Conservation (phyloP, 352 stramenopile genomes). For the Globisporangium acanthophoron region DNA sequence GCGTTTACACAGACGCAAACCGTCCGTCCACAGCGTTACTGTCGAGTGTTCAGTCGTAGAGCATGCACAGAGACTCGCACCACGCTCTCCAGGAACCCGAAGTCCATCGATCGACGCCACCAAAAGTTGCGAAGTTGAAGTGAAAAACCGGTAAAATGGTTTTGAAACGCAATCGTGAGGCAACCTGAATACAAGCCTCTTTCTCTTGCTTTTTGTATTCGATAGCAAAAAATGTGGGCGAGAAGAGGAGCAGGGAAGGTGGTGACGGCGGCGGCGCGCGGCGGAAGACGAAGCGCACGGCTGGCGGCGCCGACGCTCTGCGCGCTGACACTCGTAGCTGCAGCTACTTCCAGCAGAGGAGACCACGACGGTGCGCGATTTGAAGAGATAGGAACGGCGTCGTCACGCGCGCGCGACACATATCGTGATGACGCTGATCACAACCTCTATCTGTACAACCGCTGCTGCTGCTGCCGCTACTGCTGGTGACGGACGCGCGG, state of each 20-base stretch:
- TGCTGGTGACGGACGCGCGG: not conserved
- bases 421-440: too few relatives aligned
- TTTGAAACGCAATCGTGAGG: too few relatives aligned
- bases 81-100: slow-evolving; percentile 12
- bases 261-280: too few relatives aligned
- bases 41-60: not conserved
- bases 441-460: not conserved
- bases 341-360: slow-evolving; percentile 6
- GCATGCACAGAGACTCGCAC: not conserved
- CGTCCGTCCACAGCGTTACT: too few relatives aligned
- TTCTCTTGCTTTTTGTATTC: too few relatives aligned
- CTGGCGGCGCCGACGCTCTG: slow-evolving; percentile 2
- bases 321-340: slow-evolving; percentile 1
- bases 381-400: too few relatives aligned
- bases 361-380: slow-evolving; percentile 3
- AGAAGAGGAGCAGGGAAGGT: too few relatives aligned
- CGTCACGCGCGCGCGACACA: too few relatives aligned
- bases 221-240: too few relatives aligned
- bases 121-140: slow-evolving; percentile 8
- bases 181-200: too few relatives aligned
- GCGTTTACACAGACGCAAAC: not conserved
- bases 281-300: too few relatives aligned
- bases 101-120: slow-evolving; percentile 3
- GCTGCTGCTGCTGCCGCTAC: not conserved
- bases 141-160: not conserved